phyloP scores from a whole-genome alignment of 768 basidiomycete species.

The Mycena polygramma region DNA sequence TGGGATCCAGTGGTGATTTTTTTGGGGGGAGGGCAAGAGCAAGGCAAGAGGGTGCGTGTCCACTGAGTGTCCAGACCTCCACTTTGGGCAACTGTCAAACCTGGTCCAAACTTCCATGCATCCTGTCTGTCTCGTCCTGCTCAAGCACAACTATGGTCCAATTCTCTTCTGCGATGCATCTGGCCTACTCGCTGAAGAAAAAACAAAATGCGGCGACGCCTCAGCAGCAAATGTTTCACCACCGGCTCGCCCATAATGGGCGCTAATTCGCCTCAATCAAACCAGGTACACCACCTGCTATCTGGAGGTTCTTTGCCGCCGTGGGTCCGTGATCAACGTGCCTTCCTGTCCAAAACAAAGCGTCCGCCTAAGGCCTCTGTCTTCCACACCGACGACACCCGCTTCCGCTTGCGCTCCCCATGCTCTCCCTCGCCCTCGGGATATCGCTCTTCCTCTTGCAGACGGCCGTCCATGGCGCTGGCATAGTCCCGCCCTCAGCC shows the following conservation, averaged over 20 bases:
- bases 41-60: too few relatives aligned
- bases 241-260: neutral
- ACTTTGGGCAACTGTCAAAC: too few relatives aligned
- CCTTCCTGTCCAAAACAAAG: neutral
- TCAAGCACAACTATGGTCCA: too few relatives aligned
- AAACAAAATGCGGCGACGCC: neutral
- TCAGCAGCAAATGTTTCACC: neutral
- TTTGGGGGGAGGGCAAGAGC: too few relatives aligned
- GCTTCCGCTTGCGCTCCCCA: slow-evolving; percentile 5
- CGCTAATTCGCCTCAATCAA: slow-evolving; percentile 6
- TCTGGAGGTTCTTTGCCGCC: neutral
- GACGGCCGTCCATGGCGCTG: neutral
- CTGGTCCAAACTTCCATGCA: neutral
- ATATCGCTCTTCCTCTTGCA: slow-evolving; percentile 1
- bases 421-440: neutral
- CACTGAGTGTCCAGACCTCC: too few relatives aligned
- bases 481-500: slow-evolving; percentile 1
- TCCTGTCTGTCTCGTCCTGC: neutral
- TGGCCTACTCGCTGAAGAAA: neutral
- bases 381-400: slow-evolving; percentile 7
- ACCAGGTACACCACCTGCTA: slow-evolving; percentile 1
- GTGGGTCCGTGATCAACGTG: slow-evolving; percentile 1
- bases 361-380: neutral
- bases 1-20: too few relatives aligned
- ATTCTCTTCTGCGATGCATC: too few relatives aligned